Evolutionary conservation across 139 green algal genomes (phyloP), one percentile per base, ranked within the genome.

Genomic region (Chlorella sp.): DNA sequence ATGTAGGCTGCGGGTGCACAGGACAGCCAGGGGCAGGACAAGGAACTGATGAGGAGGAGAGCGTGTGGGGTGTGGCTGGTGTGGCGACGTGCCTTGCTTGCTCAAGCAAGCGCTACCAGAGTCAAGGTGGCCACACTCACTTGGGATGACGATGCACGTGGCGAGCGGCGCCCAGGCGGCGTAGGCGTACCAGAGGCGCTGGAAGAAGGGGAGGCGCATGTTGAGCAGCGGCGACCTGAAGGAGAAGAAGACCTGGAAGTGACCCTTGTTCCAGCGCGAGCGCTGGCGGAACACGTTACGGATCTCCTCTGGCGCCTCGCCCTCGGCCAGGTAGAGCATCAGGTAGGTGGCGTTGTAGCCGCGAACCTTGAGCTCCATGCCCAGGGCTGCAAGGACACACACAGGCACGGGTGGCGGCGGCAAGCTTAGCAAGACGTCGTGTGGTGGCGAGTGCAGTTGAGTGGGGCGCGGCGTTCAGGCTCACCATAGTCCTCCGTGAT

Each of bases 261-360:
- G 87, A 4, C 89, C 89, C 79, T 95, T 95, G 84, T 82, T 87
- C 90, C 90, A 95, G 66, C 90, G 87, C 1, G 88, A 93, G 59
- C 90, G 81, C 80, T 95, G 90, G 67, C 91, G 87, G 86, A 92
- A 95, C 79, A 88, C 89, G 68, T 95, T 92, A 51, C 90, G 86
- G 30, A 91, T 84, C 70, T 95, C 87, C 50, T 93, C 88, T 34
- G 90, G 90, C 3, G 90, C 90, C 84, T 94, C 55, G 55, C 55
- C 55, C 29, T 51, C 72, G 31, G 72, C 72, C 24, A 77, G 31
- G 49, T 77, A 77, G 32, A 71, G 42, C 72, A 77, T 73, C 14
- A 77, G 72, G 64, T 77, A 77, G 5, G 72, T 77, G 3, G 72
- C 72, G 27, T 70, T 42, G 49, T 73, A 77, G 26, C 64, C 42